Evolutionary conservation across 2,329 filamentous ascomycete genomes (phyloP).

Genomic region (Pezicula rhizophila): DNA sequence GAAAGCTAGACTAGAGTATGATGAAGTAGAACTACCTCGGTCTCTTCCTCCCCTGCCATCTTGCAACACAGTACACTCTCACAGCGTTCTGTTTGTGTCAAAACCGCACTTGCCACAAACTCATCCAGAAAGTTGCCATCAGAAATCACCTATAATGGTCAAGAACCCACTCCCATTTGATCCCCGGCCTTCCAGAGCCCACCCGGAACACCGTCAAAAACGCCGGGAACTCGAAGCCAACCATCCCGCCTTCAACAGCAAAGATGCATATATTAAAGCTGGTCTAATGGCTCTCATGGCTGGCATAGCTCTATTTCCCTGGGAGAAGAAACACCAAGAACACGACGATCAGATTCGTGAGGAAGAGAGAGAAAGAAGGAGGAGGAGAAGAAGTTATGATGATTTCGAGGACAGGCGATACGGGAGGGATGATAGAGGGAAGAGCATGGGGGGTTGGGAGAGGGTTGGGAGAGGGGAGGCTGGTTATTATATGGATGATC

Average conservation of each 20-base stretch:
- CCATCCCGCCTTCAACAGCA: slow-evolving; percentile 28
- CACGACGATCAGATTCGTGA: slow-evolving; percentile 2
- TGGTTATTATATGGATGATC: too few relatives aligned
- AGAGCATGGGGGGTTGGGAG: background rate
- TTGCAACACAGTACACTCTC: too few relatives aligned
- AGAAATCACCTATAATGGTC: background rate
- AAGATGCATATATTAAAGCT: slow-evolving; percentile 9
- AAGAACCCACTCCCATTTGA: slow-evolving; percentile 10
- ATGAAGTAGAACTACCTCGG: too few relatives aligned
- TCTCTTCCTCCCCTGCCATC: too few relatives aligned
- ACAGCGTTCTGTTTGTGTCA: too few relatives aligned
- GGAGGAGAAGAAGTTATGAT: background rate
- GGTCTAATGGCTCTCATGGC: slow-evolving; percentile 7
- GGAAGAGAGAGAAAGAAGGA: background rate
- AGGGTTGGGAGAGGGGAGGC: too few relatives aligned
- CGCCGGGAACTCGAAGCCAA: slow-evolving; percentile 36
- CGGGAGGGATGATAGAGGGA: background rate
- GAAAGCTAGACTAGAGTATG: too few relatives aligned
- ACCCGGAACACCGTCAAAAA: slow-evolving; percentile 30
- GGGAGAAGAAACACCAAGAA: slow-evolving; percentile 8
- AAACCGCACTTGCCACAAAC: too few relatives aligned
- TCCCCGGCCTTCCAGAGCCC: slow-evolving; percentile 31
- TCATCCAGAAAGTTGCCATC: too few relatives aligned
- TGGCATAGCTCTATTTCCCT: slow-evolving; percentile 7
- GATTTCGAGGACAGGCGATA: background rate